phyloP scores from a whole-genome alignment of 768 basidiomycete genomes.

The Amanita pseudoporphyria region DNA sequence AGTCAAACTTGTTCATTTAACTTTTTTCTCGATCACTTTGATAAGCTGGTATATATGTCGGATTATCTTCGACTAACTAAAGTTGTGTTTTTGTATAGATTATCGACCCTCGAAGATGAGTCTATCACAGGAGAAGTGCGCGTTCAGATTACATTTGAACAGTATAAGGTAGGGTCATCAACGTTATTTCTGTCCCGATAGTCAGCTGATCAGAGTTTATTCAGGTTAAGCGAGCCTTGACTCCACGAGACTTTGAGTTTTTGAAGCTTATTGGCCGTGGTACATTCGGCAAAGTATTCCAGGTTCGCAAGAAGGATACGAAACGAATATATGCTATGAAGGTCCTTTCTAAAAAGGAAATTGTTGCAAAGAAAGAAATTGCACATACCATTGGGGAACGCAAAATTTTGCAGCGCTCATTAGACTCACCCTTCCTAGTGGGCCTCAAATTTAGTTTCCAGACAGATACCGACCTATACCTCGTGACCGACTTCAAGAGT shows the following conservation, averaged over 20 bases:
- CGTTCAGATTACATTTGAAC: slow-evolving; percentile 90
- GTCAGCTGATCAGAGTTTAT: slow-evolving; percentile 5
- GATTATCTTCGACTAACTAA: background rate
- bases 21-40: slow-evolving; percentile 3
- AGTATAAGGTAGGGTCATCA: slow-evolving; percentile 60
- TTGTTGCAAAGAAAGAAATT: slow-evolving; percentile 97
- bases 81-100: slow-evolving; percentile 32
- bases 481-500: slow-evolving; percentile 98
- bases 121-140: slow-evolving; percentile 88
- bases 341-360: slow-evolving; percentile 96
- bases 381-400: slow-evolving; percentile 99
- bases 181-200: slow-evolving; percentile 9
- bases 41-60: background rate
- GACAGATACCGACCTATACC: slow-evolving; percentile 88
- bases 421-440: slow-evolving; percentile 95
- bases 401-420: slow-evolving; percentile 90
- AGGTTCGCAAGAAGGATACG: slow-evolving; percentile 96
- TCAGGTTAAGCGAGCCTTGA: slow-evolving; percentile 77
- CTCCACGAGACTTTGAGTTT: slow-evolving; percentile 97
- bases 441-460: slow-evolving; percentile 99
- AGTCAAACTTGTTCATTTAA: slow-evolving; percentile 21
- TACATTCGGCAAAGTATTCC: slow-evolving; percentile 97
- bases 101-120: slow-evolving; percentile 71
- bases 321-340: slow-evolving; percentile 99
- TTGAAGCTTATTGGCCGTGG: slow-evolving; percentile 97